A percentile compares a stretch with the other conserved stretches of the same genome.
Evolutionary conservation across 2,329 filamentous ascomycete genomes (phyloP).

Genomic region (Trichophyton verrucosum): DNA sequence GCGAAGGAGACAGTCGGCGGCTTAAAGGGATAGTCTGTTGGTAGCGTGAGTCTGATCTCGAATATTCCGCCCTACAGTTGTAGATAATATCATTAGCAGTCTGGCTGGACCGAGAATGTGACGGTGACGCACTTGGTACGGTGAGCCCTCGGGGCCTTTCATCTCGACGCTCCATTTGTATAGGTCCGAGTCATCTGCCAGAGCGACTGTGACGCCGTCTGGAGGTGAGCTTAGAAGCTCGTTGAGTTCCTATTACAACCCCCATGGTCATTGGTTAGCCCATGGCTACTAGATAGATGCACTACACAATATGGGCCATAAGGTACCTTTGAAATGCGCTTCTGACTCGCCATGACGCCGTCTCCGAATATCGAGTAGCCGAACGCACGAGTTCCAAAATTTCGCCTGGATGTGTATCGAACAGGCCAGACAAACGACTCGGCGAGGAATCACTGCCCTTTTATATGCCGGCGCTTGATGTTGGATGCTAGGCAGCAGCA

Average conservation of each 20-base stretch:
- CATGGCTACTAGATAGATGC: too few species aligned
- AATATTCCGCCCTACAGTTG: constrained; percentile 53
- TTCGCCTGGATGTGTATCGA: neutral
- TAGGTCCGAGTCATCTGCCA: constrained; percentile 52
- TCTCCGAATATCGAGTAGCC: neutral
- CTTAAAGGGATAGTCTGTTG: constrained; percentile 98
- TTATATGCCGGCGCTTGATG: neutral
- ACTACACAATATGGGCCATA: neutral
- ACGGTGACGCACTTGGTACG: constrained; percentile 46
- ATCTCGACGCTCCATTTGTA: constrained; percentile 57
- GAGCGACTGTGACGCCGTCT: constrained; percentile 43
- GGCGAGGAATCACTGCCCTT: neutral
- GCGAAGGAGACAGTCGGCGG: constrained; percentile 96
- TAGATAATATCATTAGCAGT: too few species aligned
- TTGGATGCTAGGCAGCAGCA: neutral
- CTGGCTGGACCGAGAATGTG: neutral
- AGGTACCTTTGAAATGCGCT: constrained; percentile 34
- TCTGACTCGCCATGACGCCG: constrained; percentile 32
- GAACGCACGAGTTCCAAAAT: neutral
- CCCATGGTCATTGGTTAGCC: neutral
- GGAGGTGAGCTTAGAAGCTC: constrained; percentile 47
- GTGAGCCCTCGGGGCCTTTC: constrained; percentile 52
- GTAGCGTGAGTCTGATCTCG: constrained; percentile 59
- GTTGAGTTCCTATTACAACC: constrained; percentile 43
- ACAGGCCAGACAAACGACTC: neutral